Conservation (phyloP, 2,329 filamentous ascomycete genomes). For the Tolypocladium amazonense region DNA sequence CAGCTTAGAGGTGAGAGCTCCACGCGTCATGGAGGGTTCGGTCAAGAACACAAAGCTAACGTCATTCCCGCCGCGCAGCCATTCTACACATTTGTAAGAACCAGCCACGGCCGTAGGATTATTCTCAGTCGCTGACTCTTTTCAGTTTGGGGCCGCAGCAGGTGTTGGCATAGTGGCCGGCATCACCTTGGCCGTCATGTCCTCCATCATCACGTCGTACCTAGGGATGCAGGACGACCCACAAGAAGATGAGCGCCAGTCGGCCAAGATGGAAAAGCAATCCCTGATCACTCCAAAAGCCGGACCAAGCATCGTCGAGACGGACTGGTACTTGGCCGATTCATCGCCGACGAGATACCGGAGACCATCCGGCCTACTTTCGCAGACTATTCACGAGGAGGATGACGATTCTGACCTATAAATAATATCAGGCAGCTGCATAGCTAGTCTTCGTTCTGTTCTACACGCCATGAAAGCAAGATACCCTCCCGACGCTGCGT, state of each 20-base stretch:
- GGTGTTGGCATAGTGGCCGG: conserved; percentile 57
- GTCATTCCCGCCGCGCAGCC: conserved; percentile 18
- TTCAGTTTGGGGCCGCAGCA: conserved; percentile 51
- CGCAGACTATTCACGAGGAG: conserved; percentile 62
- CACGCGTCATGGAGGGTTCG: background rate
- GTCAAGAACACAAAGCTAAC: background rate
- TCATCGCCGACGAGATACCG: conserved; percentile 25
- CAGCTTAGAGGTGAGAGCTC: conserved; percentile 23
- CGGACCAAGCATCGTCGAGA: conserved; percentile 18
- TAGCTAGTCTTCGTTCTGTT: background rate
- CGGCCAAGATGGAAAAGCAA: conserved; percentile 5
- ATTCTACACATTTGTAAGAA: conserved; percentile 31
- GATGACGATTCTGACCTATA: conserved; percentile 50
- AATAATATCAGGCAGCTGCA: background rate
- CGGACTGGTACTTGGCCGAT: conserved; percentile 28
- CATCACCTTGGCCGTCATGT: conserved; percentile 45
- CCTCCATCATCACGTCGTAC: conserved; percentile 40
- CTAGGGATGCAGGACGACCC: conserved; percentile 30
- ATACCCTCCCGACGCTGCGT: background rate
- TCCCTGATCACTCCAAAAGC: background rate
- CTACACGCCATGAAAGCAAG: conserved; percentile 3
- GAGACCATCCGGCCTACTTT: conserved; percentile 39
- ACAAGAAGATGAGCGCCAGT: conserved; percentile 1
- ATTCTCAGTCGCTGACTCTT: background rate
- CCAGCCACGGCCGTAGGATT: too few species aligned